Evolutionary conservation across 345 rosid species (phyloP).

Genomic region (Pistacia vera): DNA sequence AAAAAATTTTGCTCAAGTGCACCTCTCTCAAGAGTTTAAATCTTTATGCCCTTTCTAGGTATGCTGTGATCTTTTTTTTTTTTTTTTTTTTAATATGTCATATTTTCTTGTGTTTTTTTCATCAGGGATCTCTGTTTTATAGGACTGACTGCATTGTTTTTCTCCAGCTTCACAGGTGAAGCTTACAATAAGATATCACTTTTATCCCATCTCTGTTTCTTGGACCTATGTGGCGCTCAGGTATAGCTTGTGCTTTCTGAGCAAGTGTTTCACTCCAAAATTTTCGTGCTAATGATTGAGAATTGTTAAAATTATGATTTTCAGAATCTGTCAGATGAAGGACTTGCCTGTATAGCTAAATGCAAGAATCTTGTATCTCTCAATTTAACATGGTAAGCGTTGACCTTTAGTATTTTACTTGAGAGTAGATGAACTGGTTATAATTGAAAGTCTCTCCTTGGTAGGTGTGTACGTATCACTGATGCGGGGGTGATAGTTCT

Average conservation of each 20-base stretch:
- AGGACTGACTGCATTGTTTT: conserved; percentile 20
- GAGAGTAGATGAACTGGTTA: conserved; percentile 13
- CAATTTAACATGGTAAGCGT: conserved; percentile 83
- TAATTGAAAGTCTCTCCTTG: conserved; percentile 15
- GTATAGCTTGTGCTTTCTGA: conserved; percentile 35
- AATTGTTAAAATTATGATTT: conserved; percentile 19
- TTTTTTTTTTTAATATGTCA: neutral
- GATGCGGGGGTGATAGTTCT: conserved; percentile 73
- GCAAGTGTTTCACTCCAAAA: neutral
- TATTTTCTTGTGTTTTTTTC: neutral
- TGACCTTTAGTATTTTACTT: neutral
- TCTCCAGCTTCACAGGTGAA: conserved; percentile 71
- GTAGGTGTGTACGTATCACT: conserved; percentile 84
- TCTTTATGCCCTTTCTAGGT: conserved; percentile 93
- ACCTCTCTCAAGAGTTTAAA: conserved; percentile 63
- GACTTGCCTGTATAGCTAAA: conserved; percentile 67
- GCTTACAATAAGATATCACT: conserved; percentile 71
- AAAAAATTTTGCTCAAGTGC: conserved; percentile 61
- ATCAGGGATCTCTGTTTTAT: conserved; percentile 4
- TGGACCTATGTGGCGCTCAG: conserved; percentile 97
- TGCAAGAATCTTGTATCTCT: conserved; percentile 71
- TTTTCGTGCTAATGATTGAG: conserved; percentile 12
- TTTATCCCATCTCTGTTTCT: conserved; percentile 55
- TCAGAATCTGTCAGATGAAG: conserved; percentile 89
- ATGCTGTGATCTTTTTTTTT: neutral